These are phyloP conservation scores for Eucalyptus shirleyi DNA, from an alignment of 345 rosid species.

Conservation along the genomic window DNA sequence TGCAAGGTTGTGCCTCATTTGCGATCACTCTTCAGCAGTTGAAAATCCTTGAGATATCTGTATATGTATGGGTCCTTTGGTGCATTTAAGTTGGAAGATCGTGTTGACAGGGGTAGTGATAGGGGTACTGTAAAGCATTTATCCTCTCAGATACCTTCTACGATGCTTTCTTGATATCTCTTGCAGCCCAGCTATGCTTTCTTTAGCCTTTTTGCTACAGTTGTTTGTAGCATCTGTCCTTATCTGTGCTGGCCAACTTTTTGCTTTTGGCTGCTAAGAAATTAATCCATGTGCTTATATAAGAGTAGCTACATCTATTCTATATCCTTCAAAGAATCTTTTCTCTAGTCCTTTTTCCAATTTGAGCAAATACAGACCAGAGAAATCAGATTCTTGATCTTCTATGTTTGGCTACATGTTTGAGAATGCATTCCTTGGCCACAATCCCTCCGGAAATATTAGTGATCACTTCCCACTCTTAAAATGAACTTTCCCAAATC, in stretches of 20 bases:
- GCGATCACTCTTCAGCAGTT: neutral
- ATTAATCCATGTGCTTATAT: neutral
- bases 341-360: neutral
- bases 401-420: neutral
- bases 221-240: neutral
- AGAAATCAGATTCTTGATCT: neutral
- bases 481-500: neutral
- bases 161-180: neutral
- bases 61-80: neutral
- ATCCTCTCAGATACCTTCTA: neutral
- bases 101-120: neutral
- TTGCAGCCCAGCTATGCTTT: neutral
- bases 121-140: neutral
- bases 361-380: neutral
- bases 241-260: neutral
- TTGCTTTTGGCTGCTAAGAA: neutral
- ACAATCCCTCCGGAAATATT: neutral
- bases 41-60: neutral
- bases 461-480: neutral
- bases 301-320: neutral
- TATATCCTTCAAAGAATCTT: neutral
- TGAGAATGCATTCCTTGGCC: neutral
- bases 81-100: neutral
- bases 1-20: neutral
- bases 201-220: neutral